These are phyloP conservation scores for Exophiala viscosa DNA, from an alignment of 2,329 filamentous ascomycete species.

Conservation along the genomic window DNA sequence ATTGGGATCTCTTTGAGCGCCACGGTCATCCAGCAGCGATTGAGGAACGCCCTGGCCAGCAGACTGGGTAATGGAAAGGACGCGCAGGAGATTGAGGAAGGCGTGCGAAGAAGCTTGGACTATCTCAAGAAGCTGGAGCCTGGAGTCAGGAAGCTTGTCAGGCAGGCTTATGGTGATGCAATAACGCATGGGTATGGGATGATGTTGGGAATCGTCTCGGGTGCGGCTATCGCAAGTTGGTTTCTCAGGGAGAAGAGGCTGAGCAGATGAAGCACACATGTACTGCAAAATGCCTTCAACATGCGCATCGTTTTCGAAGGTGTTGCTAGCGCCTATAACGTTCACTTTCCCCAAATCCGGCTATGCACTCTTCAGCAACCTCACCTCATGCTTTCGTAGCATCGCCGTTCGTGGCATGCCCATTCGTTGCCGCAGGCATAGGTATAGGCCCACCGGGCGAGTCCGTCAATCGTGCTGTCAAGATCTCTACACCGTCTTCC, in stretches of 20 bases:
- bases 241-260: constrained; percentile 60
- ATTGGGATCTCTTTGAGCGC: constrained; percentile 66
- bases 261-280: constrained; percentile 27
- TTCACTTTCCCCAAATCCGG: too few species aligned
- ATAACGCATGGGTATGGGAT: constrained; percentile 52
- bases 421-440: constrained; percentile 14
- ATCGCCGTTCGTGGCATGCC: constrained; percentile 9
- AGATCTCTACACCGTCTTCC: constrained; percentile 73
- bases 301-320: too few species aligned
- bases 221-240: constrained; percentile 42
- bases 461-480: constrained; percentile 68
- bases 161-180: constrained; percentile 61
- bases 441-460: constrained; percentile 71
- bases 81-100: constrained; percentile 63
- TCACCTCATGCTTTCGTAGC: constrained; percentile 9
- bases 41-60: constrained; percentile 55
- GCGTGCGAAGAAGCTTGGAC: constrained; percentile 66
- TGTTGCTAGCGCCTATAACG: too few species aligned
- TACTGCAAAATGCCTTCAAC: too few species aligned
- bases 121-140: constrained; percentile 65
- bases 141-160: constrained; percentile 56
- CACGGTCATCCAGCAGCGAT: constrained; percentile 66
- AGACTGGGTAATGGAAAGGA: constrained; percentile 56
- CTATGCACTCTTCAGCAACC: neutral
- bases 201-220: constrained; percentile 48